Evolutionary conservation across 1,284 basidiomycete genomes (phyloP).

Genomic region (Inonotus hispidus): DNA sequence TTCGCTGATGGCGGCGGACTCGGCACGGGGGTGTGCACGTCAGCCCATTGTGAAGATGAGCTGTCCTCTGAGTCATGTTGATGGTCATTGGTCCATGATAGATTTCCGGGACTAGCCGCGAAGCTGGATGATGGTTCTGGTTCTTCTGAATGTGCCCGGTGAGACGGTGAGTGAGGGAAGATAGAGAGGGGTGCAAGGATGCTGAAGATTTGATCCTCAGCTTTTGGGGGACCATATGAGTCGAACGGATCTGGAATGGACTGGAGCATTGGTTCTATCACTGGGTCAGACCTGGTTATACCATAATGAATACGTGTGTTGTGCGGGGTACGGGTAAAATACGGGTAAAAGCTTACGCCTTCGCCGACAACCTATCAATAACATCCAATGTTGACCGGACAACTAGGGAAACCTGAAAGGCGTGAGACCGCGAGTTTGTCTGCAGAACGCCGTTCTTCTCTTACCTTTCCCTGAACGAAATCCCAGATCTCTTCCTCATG

Average conservation of each 20-base stretch:
- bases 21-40: constrained; percentile 13
- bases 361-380: constrained; percentile 81
- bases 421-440: background rate
- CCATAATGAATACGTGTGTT: background rate
- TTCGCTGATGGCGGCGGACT: constrained; percentile 14
- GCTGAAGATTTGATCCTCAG: constrained; percentile 89
- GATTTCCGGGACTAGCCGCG: constrained; percentile 27
- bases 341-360: constrained; percentile 56
- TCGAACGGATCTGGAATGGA: constrained; percentile 91
- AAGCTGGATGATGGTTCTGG: constrained; percentile 19
- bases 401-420: constrained; percentile 55
- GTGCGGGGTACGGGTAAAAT: constrained; percentile 3
- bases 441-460: constrained; percentile 16
- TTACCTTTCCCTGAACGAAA: constrained; percentile 76
- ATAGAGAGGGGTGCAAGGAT: constrained; percentile 82
- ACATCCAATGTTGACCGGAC: constrained; percentile 79
- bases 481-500: constrained; percentile 95
- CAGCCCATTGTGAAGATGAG: constrained; percentile 13
- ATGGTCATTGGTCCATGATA: constrained; percentile 21
- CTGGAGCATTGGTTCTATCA: constrained; percentile 87
- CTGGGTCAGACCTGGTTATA: constrained; percentile 69
- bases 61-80: background rate
- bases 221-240: constrained; percentile 81
- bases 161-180: constrained; percentile 31
- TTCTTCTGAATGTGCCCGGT: constrained; percentile 20